Percentiles rank a stretch among this genome's conserved stretches.
These are phyloP conservation scores for Crepidotus variabilis DNA, from an alignment of 768 basidiomycete genomes.

Conservation along the genomic window DNA sequence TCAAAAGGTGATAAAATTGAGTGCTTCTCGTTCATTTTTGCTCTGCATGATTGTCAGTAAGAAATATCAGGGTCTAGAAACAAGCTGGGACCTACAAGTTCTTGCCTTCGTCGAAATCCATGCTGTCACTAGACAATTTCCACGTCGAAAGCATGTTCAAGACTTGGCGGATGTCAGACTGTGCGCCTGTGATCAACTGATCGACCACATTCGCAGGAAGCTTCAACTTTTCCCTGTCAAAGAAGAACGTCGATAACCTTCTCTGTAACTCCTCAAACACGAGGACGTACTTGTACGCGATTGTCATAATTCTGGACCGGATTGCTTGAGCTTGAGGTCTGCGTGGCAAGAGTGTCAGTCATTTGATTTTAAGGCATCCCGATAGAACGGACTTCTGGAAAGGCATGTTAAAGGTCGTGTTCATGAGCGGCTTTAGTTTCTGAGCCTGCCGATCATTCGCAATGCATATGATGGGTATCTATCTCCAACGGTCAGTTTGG, in stretches of 20 bases:
- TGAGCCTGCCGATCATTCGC: slow-evolving; percentile 87
- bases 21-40: slow-evolving; percentile 91
- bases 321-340: slow-evolving; percentile 78
- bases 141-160: slow-evolving; percentile 98
- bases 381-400: slow-evolving; percentile 61
- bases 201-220: slow-evolving; percentile 90
- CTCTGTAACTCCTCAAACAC: background rate
- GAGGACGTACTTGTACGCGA: slow-evolving; percentile 77
- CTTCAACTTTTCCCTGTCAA: slow-evolving; percentile 82
- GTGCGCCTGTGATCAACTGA: slow-evolving; percentile 82
- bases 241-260: background rate
- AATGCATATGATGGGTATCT: slow-evolving; percentile 98
- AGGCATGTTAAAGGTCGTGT: slow-evolving; percentile 67
- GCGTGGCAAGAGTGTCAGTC: slow-evolving; percentile 6
- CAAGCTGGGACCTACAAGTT: slow-evolving; percentile 56
- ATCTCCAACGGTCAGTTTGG: background rate
- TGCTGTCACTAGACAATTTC: slow-evolving; percentile 75
- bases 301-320: slow-evolving; percentile 84
- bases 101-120: slow-evolving; percentile 93
- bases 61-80: background rate
- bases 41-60: slow-evolving; percentile 36
- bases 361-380: background rate
- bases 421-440: slow-evolving; percentile 84
- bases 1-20: slow-evolving; percentile 89
- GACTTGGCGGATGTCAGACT: slow-evolving; percentile 96